Evolutionary conservation across 73 alveolate genomes (phyloP).

Genomic region (Blepharisma japonicum): DNA sequence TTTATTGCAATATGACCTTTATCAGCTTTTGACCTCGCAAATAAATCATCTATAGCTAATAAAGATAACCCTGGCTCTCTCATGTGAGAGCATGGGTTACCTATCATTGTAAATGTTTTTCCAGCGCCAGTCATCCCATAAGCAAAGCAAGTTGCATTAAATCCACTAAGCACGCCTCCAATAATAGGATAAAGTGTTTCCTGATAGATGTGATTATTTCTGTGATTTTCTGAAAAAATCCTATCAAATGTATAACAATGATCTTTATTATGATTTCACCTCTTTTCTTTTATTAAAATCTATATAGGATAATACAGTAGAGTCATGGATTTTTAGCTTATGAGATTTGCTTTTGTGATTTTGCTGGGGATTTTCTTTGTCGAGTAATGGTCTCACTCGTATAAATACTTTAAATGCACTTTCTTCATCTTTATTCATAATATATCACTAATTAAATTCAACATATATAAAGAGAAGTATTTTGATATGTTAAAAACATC

Average conservation of each 20-base stretch:
- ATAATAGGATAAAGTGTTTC: constrained; percentile 67
- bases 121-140: constrained; percentile 96
- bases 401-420: constrained; percentile 16
- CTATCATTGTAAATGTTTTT: constrained; percentile 87
- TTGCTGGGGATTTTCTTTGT: background rate
- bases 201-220: constrained; percentile 67
- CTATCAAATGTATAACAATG: constrained; percentile 71
- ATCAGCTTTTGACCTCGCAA: constrained; percentile 63
- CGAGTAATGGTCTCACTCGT: background rate
- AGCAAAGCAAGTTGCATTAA: constrained; percentile 89
- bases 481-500: too few species aligned
- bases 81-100: constrained; percentile 46
- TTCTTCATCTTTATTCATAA: constrained; percentile 2
- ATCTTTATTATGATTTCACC: constrained; percentile 46
- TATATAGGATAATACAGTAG: background rate
- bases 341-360: background rate
- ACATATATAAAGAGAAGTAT: too few species aligned
- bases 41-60: constrained; percentile 84
- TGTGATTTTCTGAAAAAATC: constrained; percentile 67
- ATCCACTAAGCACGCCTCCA: constrained; percentile 66
- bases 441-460: too few species aligned
- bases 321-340: background rate
- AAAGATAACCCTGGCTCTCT: constrained; percentile 49
- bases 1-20: constrained; percentile 66
- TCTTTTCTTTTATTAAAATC: background rate